Conservation (phyloP, 768 basidiomycete genomes). For the Brasilioporus rufonigricans region DNA sequence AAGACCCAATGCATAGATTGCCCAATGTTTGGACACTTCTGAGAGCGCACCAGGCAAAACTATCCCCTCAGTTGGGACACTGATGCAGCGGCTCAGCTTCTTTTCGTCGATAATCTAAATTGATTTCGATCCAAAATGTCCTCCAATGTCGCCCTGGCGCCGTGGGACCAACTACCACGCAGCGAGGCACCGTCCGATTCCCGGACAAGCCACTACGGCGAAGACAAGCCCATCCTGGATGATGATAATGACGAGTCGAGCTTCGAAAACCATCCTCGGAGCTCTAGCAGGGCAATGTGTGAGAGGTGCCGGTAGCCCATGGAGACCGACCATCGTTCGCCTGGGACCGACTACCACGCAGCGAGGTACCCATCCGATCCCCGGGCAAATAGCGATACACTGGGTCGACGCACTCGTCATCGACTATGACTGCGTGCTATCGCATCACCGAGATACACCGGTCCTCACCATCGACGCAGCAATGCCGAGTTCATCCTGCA, state of each 20-base stretch:
- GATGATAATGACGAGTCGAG: not conserved
- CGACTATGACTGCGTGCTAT: no score
- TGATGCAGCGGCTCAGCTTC: not conserved
- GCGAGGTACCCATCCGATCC: not conserved
- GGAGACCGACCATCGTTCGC: no score
- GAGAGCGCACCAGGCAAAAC: not conserved
- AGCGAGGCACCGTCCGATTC: not conserved
- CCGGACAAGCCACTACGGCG: not conserved
- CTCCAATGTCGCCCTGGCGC: not conserved
- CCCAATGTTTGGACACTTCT: not conserved
- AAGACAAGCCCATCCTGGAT: not conserved
- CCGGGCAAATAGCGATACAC: not conserved
- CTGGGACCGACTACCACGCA: no score
- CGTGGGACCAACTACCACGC: slow-evolving; percentile 2
- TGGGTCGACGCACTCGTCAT: not conserved
- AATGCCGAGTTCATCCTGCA: not conserved
- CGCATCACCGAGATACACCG: not conserved
- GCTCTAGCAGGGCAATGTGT: not conserved
- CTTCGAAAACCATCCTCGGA: not conserved
- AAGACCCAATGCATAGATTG: not conserved
- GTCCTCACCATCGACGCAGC: not conserved
- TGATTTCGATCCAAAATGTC: no score
- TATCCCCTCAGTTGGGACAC: not conserved
- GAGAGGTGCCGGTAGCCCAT: not conserved
- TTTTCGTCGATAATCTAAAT: no score